Percentiles rank a stretch among this genome's conserved stretches.
These are phyloP conservation scores for Chalaropsis thielavioides DNA, from an alignment of 2,329 filamentous ascomycete genomes.

Conservation along the genomic window DNA sequence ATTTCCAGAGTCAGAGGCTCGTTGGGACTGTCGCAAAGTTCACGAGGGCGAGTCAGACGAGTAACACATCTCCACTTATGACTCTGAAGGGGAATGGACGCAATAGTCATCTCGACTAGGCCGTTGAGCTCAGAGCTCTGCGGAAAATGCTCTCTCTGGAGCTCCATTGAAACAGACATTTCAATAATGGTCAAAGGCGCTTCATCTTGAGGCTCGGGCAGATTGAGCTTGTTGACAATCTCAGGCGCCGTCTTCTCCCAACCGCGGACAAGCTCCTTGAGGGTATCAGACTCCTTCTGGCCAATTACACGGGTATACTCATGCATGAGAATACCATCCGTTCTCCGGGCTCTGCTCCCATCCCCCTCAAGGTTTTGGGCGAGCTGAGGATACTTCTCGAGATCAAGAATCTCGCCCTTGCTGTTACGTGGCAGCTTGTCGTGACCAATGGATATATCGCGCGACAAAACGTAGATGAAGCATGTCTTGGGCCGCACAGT, in stretches of 20 bases:
- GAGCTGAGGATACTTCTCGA: slow-evolving; percentile 40
- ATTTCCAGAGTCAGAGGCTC: slow-evolving; percentile 33
- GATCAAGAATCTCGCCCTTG: slow-evolving; percentile 31
- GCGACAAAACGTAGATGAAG: slow-evolving; percentile 44
- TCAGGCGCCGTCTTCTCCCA: slow-evolving; percentile 47
- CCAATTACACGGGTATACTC: slow-evolving; percentile 42
- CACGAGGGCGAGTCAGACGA: slow-evolving; percentile 40
- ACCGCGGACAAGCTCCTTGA: slow-evolving; percentile 37
- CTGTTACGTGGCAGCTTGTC: slow-evolving; percentile 32
- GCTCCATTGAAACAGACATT: slow-evolving; percentile 45
- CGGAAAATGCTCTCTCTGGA: slow-evolving; percentile 44
- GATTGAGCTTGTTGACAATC: slow-evolving; percentile 38
- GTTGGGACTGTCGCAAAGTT: slow-evolving; percentile 33
- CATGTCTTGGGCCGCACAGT: slow-evolving; percentile 42
- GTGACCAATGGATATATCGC: slow-evolving; percentile 36
- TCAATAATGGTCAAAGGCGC: slow-evolving; percentile 44
- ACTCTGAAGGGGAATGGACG: slow-evolving; percentile 37
- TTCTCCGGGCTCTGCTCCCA: slow-evolving; percentile 35
- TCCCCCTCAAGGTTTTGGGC: slow-evolving; percentile 40
- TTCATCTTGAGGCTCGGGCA: slow-evolving; percentile 32
- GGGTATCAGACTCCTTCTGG: slow-evolving; percentile 41
- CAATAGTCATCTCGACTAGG: slow-evolving; percentile 44
- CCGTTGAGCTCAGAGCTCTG: slow-evolving; percentile 45
- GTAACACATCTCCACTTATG: slow-evolving; percentile 49
- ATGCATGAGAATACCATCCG: slow-evolving; percentile 40